Evolutionary conservation across 108 stramenopile genomes (phyloP).

Genomic region (Chaetoceros tenuissimus): DNA sequence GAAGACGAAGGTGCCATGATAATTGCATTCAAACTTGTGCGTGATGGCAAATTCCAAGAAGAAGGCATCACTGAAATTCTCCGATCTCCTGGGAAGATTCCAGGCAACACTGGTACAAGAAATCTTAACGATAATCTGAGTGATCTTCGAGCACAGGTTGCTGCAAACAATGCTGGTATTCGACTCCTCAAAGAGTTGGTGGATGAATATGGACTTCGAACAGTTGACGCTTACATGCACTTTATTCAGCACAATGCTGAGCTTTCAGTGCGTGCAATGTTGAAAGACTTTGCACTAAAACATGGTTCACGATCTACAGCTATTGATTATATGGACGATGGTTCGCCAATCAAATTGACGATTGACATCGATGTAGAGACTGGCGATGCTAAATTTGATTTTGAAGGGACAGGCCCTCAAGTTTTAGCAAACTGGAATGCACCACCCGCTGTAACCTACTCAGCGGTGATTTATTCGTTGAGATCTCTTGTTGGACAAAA

Average conservation of each 20-base stretch:
- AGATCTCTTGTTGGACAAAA: slow-evolving; percentile 87
- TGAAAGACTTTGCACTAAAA: slow-evolving; percentile 64
- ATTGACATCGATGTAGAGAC: slow-evolving; percentile 79
- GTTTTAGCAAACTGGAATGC: slow-evolving; percentile 95
- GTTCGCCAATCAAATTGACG: slow-evolving; percentile 84
- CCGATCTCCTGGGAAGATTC: slow-evolving; percentile 68
- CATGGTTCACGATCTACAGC: slow-evolving; percentile 61
- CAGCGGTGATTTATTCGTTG: slow-evolving; percentile 96
- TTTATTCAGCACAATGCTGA: slow-evolving; percentile 97
- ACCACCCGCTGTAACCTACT: slow-evolving; percentile 97
- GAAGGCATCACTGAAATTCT: slow-evolving; percentile 89
- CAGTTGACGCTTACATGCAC: slow-evolving; percentile 93
- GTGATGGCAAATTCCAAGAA: slow-evolving; percentile 90
- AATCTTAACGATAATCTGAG: slow-evolving; percentile 92
- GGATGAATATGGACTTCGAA: slow-evolving; percentile 76
- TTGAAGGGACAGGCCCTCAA: slow-evolving; percentile 95
- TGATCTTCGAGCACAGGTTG: slow-evolving; percentile 96
- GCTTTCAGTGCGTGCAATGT: slow-evolving; percentile 86
- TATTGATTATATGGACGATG: slow-evolving; percentile 96
- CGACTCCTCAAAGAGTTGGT: slow-evolving; percentile 77
- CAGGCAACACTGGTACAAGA: slow-evolving; percentile 78
- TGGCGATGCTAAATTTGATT: slow-evolving; percentile 88
- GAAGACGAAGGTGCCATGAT: slow-evolving; percentile 97
- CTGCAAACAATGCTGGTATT: slow-evolving; percentile 95
- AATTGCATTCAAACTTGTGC: slow-evolving; percentile 94